Evolutionary conservation across 441 rosid species (phyloP), one percentile per base, ranked within the genome.

Genomic region (Erodium trifolium): DNA sequence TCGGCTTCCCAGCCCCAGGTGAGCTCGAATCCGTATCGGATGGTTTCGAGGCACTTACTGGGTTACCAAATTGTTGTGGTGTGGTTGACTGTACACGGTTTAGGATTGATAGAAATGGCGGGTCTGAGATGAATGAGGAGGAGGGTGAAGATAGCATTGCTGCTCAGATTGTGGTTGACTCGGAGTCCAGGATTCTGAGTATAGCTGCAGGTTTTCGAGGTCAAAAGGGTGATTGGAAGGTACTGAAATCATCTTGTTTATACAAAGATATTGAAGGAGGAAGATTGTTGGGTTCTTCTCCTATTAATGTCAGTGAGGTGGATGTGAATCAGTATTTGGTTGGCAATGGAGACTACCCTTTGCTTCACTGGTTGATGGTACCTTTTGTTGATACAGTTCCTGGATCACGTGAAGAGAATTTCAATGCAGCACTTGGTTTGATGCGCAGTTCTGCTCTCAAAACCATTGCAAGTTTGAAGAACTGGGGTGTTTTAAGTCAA

Each of bases 361-460:
- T 84, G 76, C 89, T 88, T 76, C 93, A 87, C 11, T 86, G 90
- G 90, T 63, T 88, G 51, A 83, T 88, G 79, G 86, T 86, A 12
- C 93, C 93, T 53, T 83, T 79, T 69, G 69, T 41, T 43, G 79
- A 77, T 68, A 74, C 64, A 8, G 67, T 43, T 10, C 76, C 80
- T 0, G 85, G 79, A 34, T 77, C 93, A 23, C 14, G 19, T 31
- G 82, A 81, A 65, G 85, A 69, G 49, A 69, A 68, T 57, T 86
- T 83, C 84, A 88, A 84, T 31, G 60, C 19, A n/a, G 82, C 78
- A 0, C 81, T 65, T 53, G 64, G 71, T 18, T 67, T 47, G 51
- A 74, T 81, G 83, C 78, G 72, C 27, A 45, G 23, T 67, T 79
- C 83, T 1, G 85, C 76, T 0, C 68, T 75, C 71, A 80, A 72